Base-by-base conservation (phyloP, 331 rosid genomes). In the Quercus tomentella region DNA sequence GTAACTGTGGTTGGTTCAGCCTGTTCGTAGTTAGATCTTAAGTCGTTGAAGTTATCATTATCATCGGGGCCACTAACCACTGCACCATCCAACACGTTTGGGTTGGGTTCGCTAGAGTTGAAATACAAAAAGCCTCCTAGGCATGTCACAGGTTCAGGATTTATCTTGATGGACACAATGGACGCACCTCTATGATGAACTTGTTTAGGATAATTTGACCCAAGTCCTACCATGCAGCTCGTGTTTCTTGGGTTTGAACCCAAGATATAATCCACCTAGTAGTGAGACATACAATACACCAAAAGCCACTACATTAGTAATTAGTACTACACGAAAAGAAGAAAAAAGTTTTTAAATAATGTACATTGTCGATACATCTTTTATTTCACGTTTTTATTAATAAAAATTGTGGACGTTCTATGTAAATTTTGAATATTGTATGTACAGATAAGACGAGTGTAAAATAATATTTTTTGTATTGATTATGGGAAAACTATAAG, bases 161-260 rank as follows among this genome's bases (percentile, higher is more conserved):
- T 56, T 0, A 18, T 16, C 75, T 82, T 91, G 1, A 89, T 25
- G 1, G 97, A 89, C 8, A 75, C 77, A 51, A 89, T 93, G 23
- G 98, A 93, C 7, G 93, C 88, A 76, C 72, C 97, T 81, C 97
- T 91, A n/a, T 91, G 98, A 78, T 91, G 97, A 70, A 84, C 35
- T 14, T 86, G 80, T 1, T 78, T 58, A 0, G 94, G 93, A 57
- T 80, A 90, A 0, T 79, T 89, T 49, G 88, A 7, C 2, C 92
- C 95, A 1, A 78, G 82, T 0, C 95, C 98, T 5, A 93, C 88
- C 98, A 93, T 90, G 91, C 87, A 91, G 74, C 98, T 90, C 79
- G 84, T 76, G 0, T 41, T 18, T 25, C 4, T 69, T 0, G 93
- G 95, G 70, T 93, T 93, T 1, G 85, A 72, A 49, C 97, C 97